Evolutionary conservation across 1,284 basidiomycete genomes (phyloP).

Genomic region (Schizophyllum commune): DNA sequence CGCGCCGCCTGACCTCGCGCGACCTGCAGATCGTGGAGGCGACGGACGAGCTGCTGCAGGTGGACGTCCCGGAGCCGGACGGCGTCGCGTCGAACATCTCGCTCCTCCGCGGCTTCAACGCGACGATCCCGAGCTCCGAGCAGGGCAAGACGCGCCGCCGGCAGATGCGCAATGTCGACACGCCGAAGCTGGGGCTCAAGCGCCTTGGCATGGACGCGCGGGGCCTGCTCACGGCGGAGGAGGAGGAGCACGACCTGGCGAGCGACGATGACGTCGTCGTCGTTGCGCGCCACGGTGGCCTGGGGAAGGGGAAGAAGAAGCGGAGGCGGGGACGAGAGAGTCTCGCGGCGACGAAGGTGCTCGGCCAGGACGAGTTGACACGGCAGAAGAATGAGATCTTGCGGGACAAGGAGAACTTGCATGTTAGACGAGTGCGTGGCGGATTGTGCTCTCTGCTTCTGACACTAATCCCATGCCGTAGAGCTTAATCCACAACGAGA

Average conservation of each 20-base stretch:
- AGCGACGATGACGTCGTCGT: slow-evolving; percentile 64
- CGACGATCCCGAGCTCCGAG: slow-evolving; percentile 85
- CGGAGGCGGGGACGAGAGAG: slow-evolving; percentile 53
- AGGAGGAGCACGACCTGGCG: slow-evolving; percentile 46
- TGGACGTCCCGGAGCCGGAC: slow-evolving; percentile 63
- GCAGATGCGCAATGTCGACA: slow-evolving; percentile 75
- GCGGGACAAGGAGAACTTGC: slow-evolving; percentile 83
- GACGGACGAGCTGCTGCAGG: slow-evolving; percentile 67
- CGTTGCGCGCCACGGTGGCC: slow-evolving; percentile 33
- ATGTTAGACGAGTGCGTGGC: slow-evolving; percentile 70
- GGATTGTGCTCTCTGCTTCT: slow-evolving; percentile 9
- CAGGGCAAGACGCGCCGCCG: slow-evolving; percentile 67
- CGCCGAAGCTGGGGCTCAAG: slow-evolving; percentile 71
- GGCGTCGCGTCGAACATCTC: slow-evolving; percentile 61
- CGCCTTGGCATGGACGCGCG: slow-evolving; percentile 70
- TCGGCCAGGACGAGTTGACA: slow-evolving; percentile 77
- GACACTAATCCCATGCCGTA: slow-evolving; percentile 22
- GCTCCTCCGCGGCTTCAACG: slow-evolving; percentile 82
- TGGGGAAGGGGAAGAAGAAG: slow-evolving; percentile 41
- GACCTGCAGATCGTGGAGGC: slow-evolving; percentile 82
- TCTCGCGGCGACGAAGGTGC: slow-evolving; percentile 56
- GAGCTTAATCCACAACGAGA: slow-evolving; percentile 80
- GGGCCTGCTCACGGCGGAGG: slow-evolving; percentile 61
- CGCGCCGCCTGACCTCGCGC: slow-evolving; percentile 65
- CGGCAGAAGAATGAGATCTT: slow-evolving; percentile 80